Conservation (phyloP, 768 basidiomycete species). For the Lentinula edodes region DNA sequence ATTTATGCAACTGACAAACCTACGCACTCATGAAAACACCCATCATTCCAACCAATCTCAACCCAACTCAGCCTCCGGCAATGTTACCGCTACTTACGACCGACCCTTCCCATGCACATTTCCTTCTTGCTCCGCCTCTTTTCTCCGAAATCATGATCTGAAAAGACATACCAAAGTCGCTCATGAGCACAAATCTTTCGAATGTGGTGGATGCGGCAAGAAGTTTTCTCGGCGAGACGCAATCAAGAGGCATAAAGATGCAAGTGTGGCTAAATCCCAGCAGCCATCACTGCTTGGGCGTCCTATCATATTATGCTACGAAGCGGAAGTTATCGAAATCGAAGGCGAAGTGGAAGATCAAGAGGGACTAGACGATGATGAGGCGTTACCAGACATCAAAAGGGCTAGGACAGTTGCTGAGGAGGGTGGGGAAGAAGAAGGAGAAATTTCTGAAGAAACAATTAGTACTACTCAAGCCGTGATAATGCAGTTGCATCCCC, state of each 20-base stretch:
- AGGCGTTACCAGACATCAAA: conserved; percentile 50
- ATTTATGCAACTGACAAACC: conserved; percentile 62
- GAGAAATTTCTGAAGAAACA: conserved; percentile 47
- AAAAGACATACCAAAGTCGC: conserved; percentile 64
- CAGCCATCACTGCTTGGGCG: neutral
- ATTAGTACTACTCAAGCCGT: conserved; percentile 45
- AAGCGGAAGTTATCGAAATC: conserved; percentile 59
- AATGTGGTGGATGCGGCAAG: conserved; percentile 69
- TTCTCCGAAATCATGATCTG: conserved; percentile 74
- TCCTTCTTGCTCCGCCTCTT: conserved; percentile 60
- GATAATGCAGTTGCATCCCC: conserved; percentile 48
- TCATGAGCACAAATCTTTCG: conserved; percentile 70
- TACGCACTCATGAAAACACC: conserved; percentile 66
- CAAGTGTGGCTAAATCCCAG: conserved; percentile 30
- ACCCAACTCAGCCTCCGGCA: neutral
- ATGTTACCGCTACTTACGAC: neutral
- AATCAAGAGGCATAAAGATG: conserved; percentile 72
- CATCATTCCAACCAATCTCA: conserved; percentile 36
- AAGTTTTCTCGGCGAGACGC: conserved; percentile 75
- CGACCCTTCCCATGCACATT: conserved; percentile 57
- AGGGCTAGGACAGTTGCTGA: conserved; percentile 54
- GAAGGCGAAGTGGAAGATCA: conserved; percentile 31
- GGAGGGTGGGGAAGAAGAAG: conserved; percentile 37
- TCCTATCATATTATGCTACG: conserved; percentile 37
- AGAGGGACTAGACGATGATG: conserved; percentile 31